These are phyloP conservation scores for Gossypium australe DNA, from an alignment of 345 rosid genomes.

Conservation along the genomic window DNA sequence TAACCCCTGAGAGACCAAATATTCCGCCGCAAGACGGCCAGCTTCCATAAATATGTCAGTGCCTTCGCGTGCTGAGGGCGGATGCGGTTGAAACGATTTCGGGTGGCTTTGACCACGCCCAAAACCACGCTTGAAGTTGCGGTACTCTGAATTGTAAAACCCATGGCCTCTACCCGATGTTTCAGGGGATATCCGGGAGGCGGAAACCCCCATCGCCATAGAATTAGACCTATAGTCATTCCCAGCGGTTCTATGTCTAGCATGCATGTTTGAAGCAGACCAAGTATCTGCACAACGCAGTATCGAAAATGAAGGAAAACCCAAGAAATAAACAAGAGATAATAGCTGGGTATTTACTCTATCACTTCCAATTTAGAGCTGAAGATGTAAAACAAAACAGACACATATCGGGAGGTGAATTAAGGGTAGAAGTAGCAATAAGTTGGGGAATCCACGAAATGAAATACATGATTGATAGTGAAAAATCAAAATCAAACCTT, in stretches of 20 bases:
- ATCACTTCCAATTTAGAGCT: neutral
- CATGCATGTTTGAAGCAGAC: constrained; percentile 52
- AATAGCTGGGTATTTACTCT: neutral
- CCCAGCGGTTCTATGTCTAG: constrained; percentile 84
- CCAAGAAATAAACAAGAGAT: neutral
- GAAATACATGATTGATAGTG: neutral
- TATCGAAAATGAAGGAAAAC: neutral
- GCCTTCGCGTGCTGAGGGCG: constrained; percentile 43
- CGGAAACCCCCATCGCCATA: constrained; percentile 59
- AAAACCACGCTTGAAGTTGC: constrained; percentile 70
- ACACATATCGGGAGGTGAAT: neutral
- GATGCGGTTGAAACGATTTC: constrained; percentile 53
- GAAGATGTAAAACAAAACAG: neutral
- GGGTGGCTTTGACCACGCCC: constrained; percentile 72
- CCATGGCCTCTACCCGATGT: constrained; percentile 72
- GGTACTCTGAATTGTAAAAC: constrained; percentile 61
- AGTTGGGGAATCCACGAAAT: neutral
- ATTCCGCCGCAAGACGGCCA: constrained; percentile 90
- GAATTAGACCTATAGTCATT: constrained; percentile 77
- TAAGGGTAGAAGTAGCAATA: neutral
- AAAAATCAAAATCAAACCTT: neutral
- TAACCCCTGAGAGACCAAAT: constrained; percentile 78
- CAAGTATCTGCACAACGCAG: neutral
- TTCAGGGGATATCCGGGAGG: constrained; percentile 54
- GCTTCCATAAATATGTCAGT: constrained; percentile 76